Evolutionary conservation across 495 filamentous ascomycete species (phyloP), one percentile per base, ranked within the genome.

Genomic region (Neurospora cerealis): DNA sequence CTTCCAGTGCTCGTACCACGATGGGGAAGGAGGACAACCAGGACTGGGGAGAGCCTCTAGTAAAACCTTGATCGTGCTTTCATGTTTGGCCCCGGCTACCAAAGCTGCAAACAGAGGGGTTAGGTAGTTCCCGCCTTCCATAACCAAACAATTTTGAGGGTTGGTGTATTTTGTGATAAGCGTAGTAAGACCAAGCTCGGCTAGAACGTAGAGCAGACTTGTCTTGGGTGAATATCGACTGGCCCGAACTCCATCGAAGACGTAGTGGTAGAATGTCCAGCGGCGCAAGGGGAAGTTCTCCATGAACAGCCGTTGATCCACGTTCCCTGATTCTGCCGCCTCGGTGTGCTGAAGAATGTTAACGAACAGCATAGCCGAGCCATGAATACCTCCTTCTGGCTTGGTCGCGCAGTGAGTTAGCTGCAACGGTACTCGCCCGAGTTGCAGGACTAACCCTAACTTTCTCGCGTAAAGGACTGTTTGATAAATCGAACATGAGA

Each of bases 181-280:
- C 32, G 79, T 76, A 1, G 83, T 40, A 17, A 80, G 72, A 60
- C 83, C 81, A 6, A 78, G 78, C 37, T 86, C 83, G 44, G 87
- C 83, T 36, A 86, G 75, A 10, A 89, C 81, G 46, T 88, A 88
- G 24, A 84, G 76, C 2, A 86, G 71, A 74, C 78, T 87, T 60
- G 80, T 79, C 62, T 74, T 72, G 4, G 60, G 24, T 8, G 73
- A 83, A 74, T 85, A 82, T 70, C 73, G 77, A 37, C 80, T 81
- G 21, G 72, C 72, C 11, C 44, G 38, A 32, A 34, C 38, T 40
- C 62, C 54, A 34, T 74, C 74, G 11, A 78, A 72, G 0, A 83
- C 0, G 76, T 88, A 87, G 70, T 81, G 74, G 19, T 81, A 37
- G 1, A 40, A 19, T 41, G 83, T 82, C 86, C 86, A 88, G 0